Percentiles rank a stretch among this genome's conserved stretches.
These are phyloP conservation scores for Caloboletus inedulis DNA, from an alignment of 1,284 basidiomycete genomes.

Conservation along the genomic window DNA sequence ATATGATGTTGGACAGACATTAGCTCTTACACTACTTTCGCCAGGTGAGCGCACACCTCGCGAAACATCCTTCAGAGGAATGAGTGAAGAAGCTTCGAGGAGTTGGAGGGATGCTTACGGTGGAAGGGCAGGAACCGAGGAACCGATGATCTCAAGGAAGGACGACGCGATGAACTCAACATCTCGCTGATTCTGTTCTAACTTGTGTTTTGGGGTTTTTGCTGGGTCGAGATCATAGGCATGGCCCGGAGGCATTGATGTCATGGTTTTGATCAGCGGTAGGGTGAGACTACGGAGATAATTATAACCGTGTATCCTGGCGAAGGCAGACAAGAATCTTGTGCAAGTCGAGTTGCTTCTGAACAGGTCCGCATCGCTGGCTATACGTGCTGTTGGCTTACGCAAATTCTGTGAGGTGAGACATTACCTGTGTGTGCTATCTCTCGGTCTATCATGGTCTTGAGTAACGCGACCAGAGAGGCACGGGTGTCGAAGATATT, in stretches of 20 bases:
- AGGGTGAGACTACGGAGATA: conserved; percentile 78
- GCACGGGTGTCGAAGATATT: conserved; percentile 80
- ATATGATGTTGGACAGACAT: conserved; percentile 1
- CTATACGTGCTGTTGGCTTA: conserved; percentile 39
- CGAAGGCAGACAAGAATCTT: conserved; percentile 81
- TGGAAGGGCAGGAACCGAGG: conserved; percentile 71
- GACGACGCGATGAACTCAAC: conserved; percentile 73
- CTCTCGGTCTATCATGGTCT: conserved; percentile 83
- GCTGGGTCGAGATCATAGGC: conserved; percentile 79
- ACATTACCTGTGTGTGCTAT: conserved; percentile 68
- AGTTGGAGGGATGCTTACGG: conserved; percentile 49
- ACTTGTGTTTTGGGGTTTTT: conserved; percentile 59
- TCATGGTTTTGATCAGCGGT: conserved; percentile 74
- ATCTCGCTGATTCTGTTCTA: conserved; percentile 67
- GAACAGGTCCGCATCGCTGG: conserved; percentile 78
- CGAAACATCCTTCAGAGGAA: conserved; percentile 67
- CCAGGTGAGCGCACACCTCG: conserved; percentile 84
- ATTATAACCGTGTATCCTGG: conserved; percentile 83
- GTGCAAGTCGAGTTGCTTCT: conserved; percentile 85
- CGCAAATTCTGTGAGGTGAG: background rate
- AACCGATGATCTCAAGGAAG: conserved; percentile 74
- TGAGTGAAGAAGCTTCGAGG: conserved; percentile 6
- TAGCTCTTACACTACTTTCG: conserved; percentile 69
- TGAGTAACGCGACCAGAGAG: conserved; percentile 73
- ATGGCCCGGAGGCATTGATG: conserved; percentile 66